Evolutionary conservation across 2,329 filamentous ascomycete species (phyloP).

Genomic region (Cladosporium sp.): DNA sequence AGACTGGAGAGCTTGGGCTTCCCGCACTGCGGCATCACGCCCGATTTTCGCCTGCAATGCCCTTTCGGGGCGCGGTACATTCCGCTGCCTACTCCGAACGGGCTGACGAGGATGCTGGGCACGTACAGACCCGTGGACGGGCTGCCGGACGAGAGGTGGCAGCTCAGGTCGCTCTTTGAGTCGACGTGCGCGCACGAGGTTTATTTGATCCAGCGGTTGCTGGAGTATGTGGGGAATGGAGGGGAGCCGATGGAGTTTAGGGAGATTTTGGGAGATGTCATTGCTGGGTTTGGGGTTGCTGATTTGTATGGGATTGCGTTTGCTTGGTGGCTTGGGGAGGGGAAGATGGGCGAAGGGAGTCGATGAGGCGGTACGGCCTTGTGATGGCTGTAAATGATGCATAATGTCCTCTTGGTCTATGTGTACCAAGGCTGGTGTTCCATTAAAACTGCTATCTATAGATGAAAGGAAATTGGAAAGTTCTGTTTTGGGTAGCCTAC

Average conservation of each 20-base stretch:
- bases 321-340: constrained; percentile 10
- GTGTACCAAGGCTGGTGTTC: no score
- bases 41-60: background rate
- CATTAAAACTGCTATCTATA: constrained; percentile 12
- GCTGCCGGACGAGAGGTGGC: constrained; percentile 6
- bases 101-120: constrained; percentile 3
- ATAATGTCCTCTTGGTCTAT: no score
- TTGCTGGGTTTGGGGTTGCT: background rate
- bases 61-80: constrained; percentile 7
- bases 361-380: no score
- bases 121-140: constrained; percentile 5
- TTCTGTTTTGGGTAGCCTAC: constrained; percentile 34
- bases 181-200: constrained; percentile 9
- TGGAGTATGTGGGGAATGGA: constrained; percentile 1
- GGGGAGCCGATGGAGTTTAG: constrained; percentile 5
- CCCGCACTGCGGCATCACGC: constrained; percentile 1
- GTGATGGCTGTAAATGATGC: no score
- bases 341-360: background rate
- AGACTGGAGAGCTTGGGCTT: constrained; percentile 2
- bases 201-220: constrained; percentile 1
- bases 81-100: background rate
- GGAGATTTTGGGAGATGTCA: background rate
- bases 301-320: constrained; percentile 3
- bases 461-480: background rate
- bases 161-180: constrained; percentile 7